Base-by-base conservation (phyloP, 148 eudicot species). In the Beta vulgaris region DNA sequence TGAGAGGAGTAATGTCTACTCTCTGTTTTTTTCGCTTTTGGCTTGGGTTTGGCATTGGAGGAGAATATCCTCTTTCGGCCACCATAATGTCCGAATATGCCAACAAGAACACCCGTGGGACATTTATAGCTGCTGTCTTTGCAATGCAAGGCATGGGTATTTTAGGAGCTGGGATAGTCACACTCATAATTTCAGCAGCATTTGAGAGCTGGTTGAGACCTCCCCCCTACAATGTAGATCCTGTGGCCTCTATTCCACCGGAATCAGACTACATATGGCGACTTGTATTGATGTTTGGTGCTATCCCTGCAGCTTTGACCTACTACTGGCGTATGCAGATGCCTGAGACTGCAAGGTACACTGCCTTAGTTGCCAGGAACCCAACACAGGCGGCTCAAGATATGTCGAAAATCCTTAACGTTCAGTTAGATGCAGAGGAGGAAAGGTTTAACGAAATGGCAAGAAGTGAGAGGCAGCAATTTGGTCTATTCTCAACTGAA, bases 241-340 rank as follows among this genome's bases (percentile, higher is more conserved):
- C 40, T 1, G 39, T 36, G 2, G 73, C 25, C 16, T 69, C 73
- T 0, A 21, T 69, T 5, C 26, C 54, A n/a, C 73, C 73, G 8
- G 39, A 69, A 14, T 37, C 73, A 3, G 73, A 69, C 59, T 69
- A 31, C 36, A 36, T 69, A 0, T 69, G 73, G 73, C 53, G 73
- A 21, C 46, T 69, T 13, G 54, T 69, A n/a, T 28, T 69, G 10
- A 69, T 69, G 73, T 49, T 69, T 31, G 73, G 73, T 5, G 73
- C 73, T 29, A 7, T 69, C 2, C 73, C 73, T 2, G 73, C 73
- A 3, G 23, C 16, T 18, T 25, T 69, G 73, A 69, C 73, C 13
- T 69, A 69, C 73, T 69, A 69, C 19, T 69, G 73, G 73, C 73
- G 73, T 49, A 69, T 69, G 73, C 53, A 69, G 26, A 69, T 69